Conservation (phyloP, 2,329 filamentous ascomycete genomes). For the Ophiostoma angusticollis region DNA sequence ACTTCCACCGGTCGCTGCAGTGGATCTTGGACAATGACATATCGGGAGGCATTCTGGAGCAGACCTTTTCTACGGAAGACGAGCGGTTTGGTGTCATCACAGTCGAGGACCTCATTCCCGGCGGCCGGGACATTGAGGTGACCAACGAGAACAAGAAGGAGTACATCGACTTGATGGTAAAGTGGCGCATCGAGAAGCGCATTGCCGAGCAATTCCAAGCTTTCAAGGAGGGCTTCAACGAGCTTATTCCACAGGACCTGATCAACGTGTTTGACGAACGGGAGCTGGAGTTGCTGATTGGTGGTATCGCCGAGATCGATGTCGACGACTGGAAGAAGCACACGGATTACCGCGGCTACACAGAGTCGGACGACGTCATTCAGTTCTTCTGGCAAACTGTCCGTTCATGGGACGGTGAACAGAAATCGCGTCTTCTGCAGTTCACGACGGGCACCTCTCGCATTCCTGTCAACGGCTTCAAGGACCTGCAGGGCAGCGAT, state of each 20-base stretch:
- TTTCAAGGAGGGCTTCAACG: slow-evolving; percentile 94
- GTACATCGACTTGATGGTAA: slow-evolving; percentile 96
- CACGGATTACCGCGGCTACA: slow-evolving; percentile 97
- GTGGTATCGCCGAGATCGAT: slow-evolving; percentile 98
- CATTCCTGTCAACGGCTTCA: slow-evolving; percentile 98
- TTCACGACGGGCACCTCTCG: slow-evolving; percentile 96
- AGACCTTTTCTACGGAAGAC: slow-evolving; percentile 94
- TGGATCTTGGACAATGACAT: slow-evolving; percentile 99
- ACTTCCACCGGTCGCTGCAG: slow-evolving; percentile 90
- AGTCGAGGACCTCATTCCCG: slow-evolving; percentile 85
- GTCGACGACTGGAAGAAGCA: slow-evolving; percentile 99
- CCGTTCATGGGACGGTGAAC: slow-evolving; percentile 91
- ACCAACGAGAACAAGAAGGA: slow-evolving; percentile 99
- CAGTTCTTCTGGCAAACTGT: slow-evolving; percentile 99
- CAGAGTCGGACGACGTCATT: slow-evolving; percentile 92
- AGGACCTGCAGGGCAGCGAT: slow-evolving; percentile 94
- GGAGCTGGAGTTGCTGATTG: slow-evolving; percentile 89
- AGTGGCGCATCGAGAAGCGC: slow-evolving; percentile 98
- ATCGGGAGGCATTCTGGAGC: slow-evolving; percentile 76
- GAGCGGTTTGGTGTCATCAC: slow-evolving; percentile 92
- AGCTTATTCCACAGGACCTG: slow-evolving; percentile 88
- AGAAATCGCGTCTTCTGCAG: slow-evolving; percentile 90
- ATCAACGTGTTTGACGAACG: slow-evolving; percentile 98
- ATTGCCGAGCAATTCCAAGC: slow-evolving; percentile 97
- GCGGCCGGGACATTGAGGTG: slow-evolving; percentile 83